Evolutionary conservation across 176 grass and related monocot genomes (phyloP).

Genomic region (Carex parvula): DNA sequence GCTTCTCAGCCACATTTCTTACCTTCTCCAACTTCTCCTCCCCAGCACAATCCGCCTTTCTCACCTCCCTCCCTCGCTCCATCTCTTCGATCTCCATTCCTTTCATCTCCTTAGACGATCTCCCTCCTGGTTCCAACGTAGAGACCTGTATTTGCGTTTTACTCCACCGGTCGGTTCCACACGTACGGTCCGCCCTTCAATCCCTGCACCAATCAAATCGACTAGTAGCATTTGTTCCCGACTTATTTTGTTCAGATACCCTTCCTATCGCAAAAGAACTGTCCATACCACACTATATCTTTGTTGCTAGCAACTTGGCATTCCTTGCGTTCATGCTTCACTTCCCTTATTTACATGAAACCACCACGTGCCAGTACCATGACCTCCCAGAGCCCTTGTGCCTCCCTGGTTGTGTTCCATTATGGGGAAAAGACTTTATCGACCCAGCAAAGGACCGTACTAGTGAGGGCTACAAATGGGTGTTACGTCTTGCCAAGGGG

Average conservation of each 20-base stretch:
- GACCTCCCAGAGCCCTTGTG: slow-evolving; percentile 36
- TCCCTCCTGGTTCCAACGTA: slow-evolving; percentile 18
- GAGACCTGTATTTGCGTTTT: not conserved
- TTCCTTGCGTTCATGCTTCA: slow-evolving; percentile 20
- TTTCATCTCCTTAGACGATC: slow-evolving; percentile 39
- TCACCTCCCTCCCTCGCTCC: slow-evolving; percentile 20
- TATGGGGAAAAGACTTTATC: slow-evolving; percentile 31
- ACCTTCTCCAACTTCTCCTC: slow-evolving; percentile 38
- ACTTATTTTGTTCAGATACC: slow-evolving; percentile 27
- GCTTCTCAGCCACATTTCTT: slow-evolving; percentile 36
- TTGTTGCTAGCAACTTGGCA: slow-evolving; percentile 22
- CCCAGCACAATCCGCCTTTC: not conserved
- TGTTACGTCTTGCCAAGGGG: slow-evolving; percentile 2
- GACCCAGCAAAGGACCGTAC: slow-evolving; percentile 5
- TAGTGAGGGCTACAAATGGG: not conserved
- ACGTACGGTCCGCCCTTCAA: slow-evolving; percentile 2
- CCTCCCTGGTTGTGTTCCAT: slow-evolving; percentile 37
- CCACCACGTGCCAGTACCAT: slow-evolving; percentile 24
- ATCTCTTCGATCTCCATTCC: slow-evolving; percentile 30
- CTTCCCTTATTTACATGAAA: slow-evolving; percentile 21
- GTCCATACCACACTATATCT: slow-evolving; percentile 22
- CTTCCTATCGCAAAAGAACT: slow-evolving; percentile 30
- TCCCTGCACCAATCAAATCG: slow-evolving; percentile 2
- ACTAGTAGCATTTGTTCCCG: slow-evolving; percentile 30
- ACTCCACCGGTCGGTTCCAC: not conserved